Percentiles rank a stretch among this genome's conserved stretches.
phyloP scores from a whole-genome alignment of 179 eudicot genomes.

The Spergularia azorica region DNA sequence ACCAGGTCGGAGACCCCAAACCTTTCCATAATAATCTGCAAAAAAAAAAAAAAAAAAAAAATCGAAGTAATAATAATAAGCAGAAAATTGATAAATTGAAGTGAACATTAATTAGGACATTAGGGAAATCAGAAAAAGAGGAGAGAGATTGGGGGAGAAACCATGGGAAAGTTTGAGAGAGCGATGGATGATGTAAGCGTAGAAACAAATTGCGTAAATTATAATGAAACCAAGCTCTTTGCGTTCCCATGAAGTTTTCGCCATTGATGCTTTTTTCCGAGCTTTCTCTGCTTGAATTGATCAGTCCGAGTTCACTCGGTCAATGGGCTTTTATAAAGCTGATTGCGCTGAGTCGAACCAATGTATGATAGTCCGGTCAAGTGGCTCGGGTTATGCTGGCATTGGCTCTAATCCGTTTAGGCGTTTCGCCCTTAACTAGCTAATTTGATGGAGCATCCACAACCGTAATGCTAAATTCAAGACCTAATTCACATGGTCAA shows the following conservation, averaged over 20 bases:
- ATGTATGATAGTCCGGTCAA: too few species aligned
- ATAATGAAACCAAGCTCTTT: conserved; percentile 59
- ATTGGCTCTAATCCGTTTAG: too few species aligned
- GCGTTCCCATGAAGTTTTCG: conserved; percentile 45
- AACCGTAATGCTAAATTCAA: too few species aligned
- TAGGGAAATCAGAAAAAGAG: background rate
- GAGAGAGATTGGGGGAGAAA: conserved; percentile 22
- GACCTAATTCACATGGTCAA: too few species aligned
- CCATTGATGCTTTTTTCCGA: conserved; percentile 30
- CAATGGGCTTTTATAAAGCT: background rate
- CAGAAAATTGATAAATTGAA: background rate
- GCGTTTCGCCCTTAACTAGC: too few species aligned
- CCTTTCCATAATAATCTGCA: conserved; percentile 63
- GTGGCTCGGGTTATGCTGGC: too few species aligned
- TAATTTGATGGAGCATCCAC: too few species aligned
- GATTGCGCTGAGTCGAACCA: too few species aligned
- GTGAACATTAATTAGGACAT: background rate
- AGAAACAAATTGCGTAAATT: conserved; percentile 71
- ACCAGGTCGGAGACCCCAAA: conserved; percentile 69
- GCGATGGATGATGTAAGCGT: conserved; percentile 55
- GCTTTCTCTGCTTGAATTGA: background rate
- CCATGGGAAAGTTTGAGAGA: conserved; percentile 83
- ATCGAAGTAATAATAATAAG: background rate
- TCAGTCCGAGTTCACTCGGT: conserved; percentile 5
- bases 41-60: background rate